These are phyloP conservation scores for Theileria parva DNA, from an alignment of 169 alveolate species.

Conservation along the genomic window DNA sequence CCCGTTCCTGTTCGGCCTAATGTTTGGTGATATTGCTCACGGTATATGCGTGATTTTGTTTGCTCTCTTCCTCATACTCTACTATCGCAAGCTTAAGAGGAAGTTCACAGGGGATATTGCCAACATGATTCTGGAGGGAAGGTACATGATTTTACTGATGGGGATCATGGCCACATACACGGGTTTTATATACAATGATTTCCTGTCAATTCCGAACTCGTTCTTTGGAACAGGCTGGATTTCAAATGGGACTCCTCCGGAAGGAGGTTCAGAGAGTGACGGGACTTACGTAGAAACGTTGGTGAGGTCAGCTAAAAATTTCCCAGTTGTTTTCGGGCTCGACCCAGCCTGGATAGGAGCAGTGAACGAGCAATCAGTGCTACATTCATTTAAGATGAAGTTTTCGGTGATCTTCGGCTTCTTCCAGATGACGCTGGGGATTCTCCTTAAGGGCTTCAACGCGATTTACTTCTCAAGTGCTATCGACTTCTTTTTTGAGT, in stretches of 20 bases:
- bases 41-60: slow-evolving; percentile 88
- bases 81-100: slow-evolving; percentile 69
- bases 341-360: slow-evolving; percentile 99
- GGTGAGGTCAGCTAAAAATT: slow-evolving; percentile 41
- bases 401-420: slow-evolving; percentile 93
- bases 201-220: slow-evolving; percentile 92
- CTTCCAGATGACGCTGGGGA: slow-evolving; percentile 92
- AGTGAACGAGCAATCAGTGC: slow-evolving; percentile 90
- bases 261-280: slow-evolving; percentile 28
- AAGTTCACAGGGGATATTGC: slow-evolving; percentile 67
- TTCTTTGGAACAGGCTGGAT: slow-evolving; percentile 89
- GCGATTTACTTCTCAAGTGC: slow-evolving; percentile 85
- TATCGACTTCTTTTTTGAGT: slow-evolving; percentile 94
- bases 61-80: slow-evolving; percentile 78
- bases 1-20: slow-evolving; percentile 99
- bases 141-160: slow-evolving; percentile 93
- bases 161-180: slow-evolving; percentile 94
- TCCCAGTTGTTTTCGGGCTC: slow-evolving; percentile 94
- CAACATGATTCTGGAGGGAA: slow-evolving; percentile 76
- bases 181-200: slow-evolving; percentile 97
- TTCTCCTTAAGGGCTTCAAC: slow-evolving; percentile 91
- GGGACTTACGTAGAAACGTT: slow-evolving; percentile 20
- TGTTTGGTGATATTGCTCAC: slow-evolving; percentile 99
- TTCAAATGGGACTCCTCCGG: slow-evolving; percentile 34
- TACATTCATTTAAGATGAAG: slow-evolving; percentile 98